Evolutionary conservation across 768 basidiomycete genomes (phyloP).

Genomic region (Tylopilus sp.): DNA sequence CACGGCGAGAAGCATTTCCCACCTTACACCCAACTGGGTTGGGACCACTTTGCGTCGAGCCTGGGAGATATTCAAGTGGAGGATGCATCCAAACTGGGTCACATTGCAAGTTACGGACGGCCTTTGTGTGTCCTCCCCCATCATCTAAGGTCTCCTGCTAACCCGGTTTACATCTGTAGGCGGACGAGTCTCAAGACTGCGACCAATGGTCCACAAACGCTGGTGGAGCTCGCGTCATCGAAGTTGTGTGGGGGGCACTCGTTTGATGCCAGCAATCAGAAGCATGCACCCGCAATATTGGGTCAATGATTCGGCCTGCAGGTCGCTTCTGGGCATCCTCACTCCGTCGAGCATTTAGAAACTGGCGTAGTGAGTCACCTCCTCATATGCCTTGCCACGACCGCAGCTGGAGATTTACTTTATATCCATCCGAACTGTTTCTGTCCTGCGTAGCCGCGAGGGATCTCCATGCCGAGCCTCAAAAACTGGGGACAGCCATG

Average conservation of each 20-base stretch:
- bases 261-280: not conserved
- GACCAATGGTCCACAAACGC: no score
- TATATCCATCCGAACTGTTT: conserved; percentile 17
- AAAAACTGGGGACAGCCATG: not conserved
- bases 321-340: conserved; percentile 3
- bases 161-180: not conserved
- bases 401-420: conserved; percentile 11
- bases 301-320: conserved; percentile 6
- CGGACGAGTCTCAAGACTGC: not conserved
- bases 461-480: not conserved
- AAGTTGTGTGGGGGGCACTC: not conserved
- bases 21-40: no score
- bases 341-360: conserved; percentile 1
- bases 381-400: conserved; percentile 5
- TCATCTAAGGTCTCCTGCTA: no score
- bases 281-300: not conserved
- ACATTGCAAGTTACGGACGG: conserved; percentile 1
- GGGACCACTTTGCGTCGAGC: not conserved
- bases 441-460: conserved; percentile 11
- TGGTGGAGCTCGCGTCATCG: not conserved
- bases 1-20: not conserved
- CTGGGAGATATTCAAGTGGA: not conserved
- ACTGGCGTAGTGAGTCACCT: conserved; percentile 10
- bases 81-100: not conserved
- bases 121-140: not conserved